Evolutionary conservation across 371 early-diverging fungal genomes (phyloP).

Genomic region (Cokeromyces recurvatus): DNA sequence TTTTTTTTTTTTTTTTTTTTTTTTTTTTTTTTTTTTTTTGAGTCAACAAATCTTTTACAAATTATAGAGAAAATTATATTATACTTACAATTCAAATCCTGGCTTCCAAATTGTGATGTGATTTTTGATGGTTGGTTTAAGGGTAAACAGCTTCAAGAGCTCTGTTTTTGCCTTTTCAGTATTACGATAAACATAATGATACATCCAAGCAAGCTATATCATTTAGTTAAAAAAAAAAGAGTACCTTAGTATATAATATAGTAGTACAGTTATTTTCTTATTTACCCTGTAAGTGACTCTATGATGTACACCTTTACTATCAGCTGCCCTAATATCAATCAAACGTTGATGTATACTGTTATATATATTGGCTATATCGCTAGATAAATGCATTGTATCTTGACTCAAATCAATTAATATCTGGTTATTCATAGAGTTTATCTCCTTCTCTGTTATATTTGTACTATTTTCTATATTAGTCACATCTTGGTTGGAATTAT

Average conservation of each 20-base stretch:
- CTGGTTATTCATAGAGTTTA: background rate
- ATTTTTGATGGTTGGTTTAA: constrained; percentile 47
- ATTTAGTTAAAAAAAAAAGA: background rate
- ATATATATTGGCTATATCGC: constrained; percentile 29
- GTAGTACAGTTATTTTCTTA: background rate
- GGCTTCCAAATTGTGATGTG: constrained; percentile 68
- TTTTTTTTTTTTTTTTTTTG: no score
- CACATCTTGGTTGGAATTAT: background rate
- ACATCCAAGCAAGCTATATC: constrained; percentile 68
- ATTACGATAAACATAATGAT: constrained; percentile 49
- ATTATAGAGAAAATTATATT: no score
- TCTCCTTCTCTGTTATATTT: background rate
- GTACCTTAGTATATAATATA: background rate
- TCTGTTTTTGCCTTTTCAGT: constrained; percentile 54
- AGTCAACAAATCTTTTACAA: background rate
- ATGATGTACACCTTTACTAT: constrained; percentile 67
- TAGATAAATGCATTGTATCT: constrained; percentile 5
- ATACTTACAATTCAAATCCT: constrained; percentile 60
- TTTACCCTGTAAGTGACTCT: constrained; percentile 60
- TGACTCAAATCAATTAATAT: background rate
- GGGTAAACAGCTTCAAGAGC: constrained; percentile 51
- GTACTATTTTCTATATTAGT: background rate
- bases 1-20: background rate
- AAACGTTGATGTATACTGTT: constrained; percentile 44
- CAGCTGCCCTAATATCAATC: constrained; percentile 39